These are phyloP conservation scores for Pestalotiopsis sp. DNA, from an alignment of 2,329 filamentous ascomycete genomes.

Conservation along the genomic window DNA sequence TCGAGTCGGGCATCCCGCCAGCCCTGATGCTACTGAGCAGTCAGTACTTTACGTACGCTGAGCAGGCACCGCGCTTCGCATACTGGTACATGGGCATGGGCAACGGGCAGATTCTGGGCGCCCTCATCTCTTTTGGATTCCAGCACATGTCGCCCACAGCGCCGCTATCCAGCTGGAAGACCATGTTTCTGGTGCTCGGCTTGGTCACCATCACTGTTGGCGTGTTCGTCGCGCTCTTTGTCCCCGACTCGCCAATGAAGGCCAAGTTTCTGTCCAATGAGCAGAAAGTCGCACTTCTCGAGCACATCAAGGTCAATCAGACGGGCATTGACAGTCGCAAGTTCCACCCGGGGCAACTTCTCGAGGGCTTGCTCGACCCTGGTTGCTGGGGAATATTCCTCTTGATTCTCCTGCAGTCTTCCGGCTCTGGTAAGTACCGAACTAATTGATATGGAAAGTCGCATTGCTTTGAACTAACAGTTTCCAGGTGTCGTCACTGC, in stretches of 20 bases:
- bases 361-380: not conserved
- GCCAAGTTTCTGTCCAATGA: not conserved
- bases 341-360: not conserved
- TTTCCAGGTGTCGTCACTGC: not conserved
- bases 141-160: constrained; percentile 5
- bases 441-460: too few relatives aligned
- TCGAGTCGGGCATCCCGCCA: not conserved
- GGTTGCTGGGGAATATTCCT: constrained; percentile 6
- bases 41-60: constrained; percentile 2
- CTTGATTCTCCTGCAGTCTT: not conserved
- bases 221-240: not conserved
- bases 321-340: constrained; percentile 2
- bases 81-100: constrained; percentile 11
- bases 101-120: not conserved
- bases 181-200: constrained; percentile 6
- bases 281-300: not conserved
- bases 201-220: not conserved
- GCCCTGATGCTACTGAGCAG: constrained; percentile 7
- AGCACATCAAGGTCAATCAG: constrained; percentile 9
- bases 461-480: not conserved
- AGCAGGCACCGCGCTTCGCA: not conserved
- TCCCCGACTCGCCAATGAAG: constrained; percentile 7
- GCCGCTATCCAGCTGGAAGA: constrained; percentile 5
- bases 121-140: constrained; percentile 3
- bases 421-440: not conserved